Evolutionary conservation across 192 early-diverging fungal species (phyloP), one percentile per base, ranked within the genome.

Genomic region (Mortierella antarctica): DNA sequence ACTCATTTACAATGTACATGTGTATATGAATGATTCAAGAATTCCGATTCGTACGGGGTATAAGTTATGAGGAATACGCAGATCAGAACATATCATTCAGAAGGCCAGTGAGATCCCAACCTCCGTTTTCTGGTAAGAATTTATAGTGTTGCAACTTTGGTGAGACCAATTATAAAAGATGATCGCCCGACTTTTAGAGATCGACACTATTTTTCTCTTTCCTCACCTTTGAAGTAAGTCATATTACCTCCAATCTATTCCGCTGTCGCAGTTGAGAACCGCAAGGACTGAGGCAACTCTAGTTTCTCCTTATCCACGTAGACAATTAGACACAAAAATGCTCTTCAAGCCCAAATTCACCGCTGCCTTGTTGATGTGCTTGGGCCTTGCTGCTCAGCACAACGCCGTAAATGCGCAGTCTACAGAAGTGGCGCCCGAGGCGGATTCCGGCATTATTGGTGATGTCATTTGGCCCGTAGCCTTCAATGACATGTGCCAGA

Each of bases 261-360:
- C 17, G 21, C 21, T 54, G 53, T 54, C 10, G 21, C 53, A 54
- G n/a, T 20, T 20, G 21, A 20, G 21, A 54, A 54, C 53, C 4
- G 15, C 53, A 20, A 54, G n/a, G 53, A 54, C 53, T 54, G 53
- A 54, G 53, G 21, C 53, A 15, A 54, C 21, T 54, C 53, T 54
- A 17, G 21, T 20, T 54, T 54, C 2, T 54, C 53, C n/a, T 54
- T 10, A 54, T 58, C 57, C 39, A 8, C 40, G 23, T 12, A 41
- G 6, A 58, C 57, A 40, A 58, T 23, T 58, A 58, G 57, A 58
- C 15, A 58, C 57, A 58, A 40, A 40, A 58, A 58, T 58, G 57
- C 40, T 58, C 40, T 58, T 58, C 23, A 58, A 58, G 23, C 57
- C 40, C 40, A 58, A 58, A 58, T 58, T 23, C 57, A 40, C 57